phyloP scores from a whole-genome alignment of 768 basidiomycete species.

The Megacollybia marginata region DNA sequence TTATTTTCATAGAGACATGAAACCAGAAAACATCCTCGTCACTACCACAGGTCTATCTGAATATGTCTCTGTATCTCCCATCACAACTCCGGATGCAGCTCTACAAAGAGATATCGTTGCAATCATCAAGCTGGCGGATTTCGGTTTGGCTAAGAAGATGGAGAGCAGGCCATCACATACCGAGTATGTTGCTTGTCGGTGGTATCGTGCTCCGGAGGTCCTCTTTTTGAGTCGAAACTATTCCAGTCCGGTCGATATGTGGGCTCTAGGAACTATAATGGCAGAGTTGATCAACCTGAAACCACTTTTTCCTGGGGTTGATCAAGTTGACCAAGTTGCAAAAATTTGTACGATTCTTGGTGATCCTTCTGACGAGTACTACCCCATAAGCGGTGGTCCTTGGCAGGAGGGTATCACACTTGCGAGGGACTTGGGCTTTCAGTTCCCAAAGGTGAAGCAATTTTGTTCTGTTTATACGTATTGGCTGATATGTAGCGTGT shows the following conservation, averaged over 20 bases:
- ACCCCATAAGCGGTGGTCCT: conserved; percentile 77
- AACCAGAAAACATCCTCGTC: conserved; percentile 97
- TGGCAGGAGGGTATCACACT: conserved; percentile 85
- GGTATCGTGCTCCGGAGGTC: conserved; percentile 99
- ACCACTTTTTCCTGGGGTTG: conserved; percentile 90
- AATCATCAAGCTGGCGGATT: conserved; percentile 97
- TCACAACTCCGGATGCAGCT: conserved; percentile 52
- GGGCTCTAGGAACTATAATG: conserved; percentile 98
- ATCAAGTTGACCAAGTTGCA: conserved; percentile 88
- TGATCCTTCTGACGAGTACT: conserved; percentile 82
- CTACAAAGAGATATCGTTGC: conserved; percentile 91
- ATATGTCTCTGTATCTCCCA: conserved; percentile 73
- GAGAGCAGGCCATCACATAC: conserved; percentile 88
- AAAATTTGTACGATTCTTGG: conserved; percentile 91
- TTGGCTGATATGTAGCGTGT: conserved; percentile 7
- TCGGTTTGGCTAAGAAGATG: conserved; percentile 91
- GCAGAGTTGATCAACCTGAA: conserved; percentile 93
- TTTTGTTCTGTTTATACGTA: conserved; percentile 2
- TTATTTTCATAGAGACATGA: conserved; percentile 99
- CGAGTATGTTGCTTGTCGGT: conserved; percentile 98
- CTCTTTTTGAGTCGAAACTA: conserved; percentile 88
- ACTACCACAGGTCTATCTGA: conserved; percentile 95
- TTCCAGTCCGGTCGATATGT: conserved; percentile 97
- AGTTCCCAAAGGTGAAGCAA: conserved; percentile 78
- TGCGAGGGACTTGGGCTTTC: conserved; percentile 79